phyloP scores from a whole-genome alignment of 1,284 basidiomycete genomes.

The Fistulina hepatica region DNA sequence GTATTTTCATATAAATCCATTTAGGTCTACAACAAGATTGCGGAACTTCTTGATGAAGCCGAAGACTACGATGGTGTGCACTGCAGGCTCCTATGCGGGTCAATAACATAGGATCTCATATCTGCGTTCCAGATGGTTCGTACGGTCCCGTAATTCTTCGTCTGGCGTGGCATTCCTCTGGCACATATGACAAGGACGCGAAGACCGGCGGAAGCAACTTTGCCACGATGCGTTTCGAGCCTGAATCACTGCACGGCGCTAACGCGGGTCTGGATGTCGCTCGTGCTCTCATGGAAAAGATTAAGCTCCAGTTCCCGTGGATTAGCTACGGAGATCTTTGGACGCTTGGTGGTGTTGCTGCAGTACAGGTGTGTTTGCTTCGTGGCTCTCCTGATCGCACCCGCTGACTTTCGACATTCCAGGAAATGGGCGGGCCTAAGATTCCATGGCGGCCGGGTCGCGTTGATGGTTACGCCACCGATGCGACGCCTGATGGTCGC shows the following conservation, averaged over 20 bases:
- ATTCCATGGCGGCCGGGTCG: conserved; percentile 85
- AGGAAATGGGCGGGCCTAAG: conserved; percentile 75
- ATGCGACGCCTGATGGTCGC: conserved; percentile 88
- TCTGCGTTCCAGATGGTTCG: conserved; percentile 60
- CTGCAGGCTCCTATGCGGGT: conserved; percentile 5
- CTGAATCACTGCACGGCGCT: conserved; percentile 77
- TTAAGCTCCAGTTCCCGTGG: conserved; percentile 84
- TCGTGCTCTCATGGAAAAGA: conserved; percentile 74
- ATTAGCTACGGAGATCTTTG: conserved; percentile 91
- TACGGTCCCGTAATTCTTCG: conserved; percentile 87
- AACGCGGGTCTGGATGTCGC: conserved; percentile 83
- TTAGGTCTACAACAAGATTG: conserved; percentile 82
- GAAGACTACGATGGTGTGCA: conserved; percentile 72
- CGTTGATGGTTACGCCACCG: conserved; percentile 66
- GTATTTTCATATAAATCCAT: conserved; percentile 3
- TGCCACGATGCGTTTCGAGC: conserved; percentile 90
- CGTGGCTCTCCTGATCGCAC: background rate
- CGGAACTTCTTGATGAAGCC: conserved; percentile 65
- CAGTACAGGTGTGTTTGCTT: conserved; percentile 50
- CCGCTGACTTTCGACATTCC: background rate
- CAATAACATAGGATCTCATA: conserved; percentile 8
- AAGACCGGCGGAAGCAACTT: conserved; percentile 91
- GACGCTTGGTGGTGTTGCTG: conserved; percentile 82
- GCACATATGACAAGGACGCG: conserved; percentile 83
- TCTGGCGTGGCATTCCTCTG: conserved; percentile 88